Evolutionary conservation across 2,329 filamentous ascomycete genomes (phyloP).

Genomic region (Hymenoscyphus albidus): DNA sequence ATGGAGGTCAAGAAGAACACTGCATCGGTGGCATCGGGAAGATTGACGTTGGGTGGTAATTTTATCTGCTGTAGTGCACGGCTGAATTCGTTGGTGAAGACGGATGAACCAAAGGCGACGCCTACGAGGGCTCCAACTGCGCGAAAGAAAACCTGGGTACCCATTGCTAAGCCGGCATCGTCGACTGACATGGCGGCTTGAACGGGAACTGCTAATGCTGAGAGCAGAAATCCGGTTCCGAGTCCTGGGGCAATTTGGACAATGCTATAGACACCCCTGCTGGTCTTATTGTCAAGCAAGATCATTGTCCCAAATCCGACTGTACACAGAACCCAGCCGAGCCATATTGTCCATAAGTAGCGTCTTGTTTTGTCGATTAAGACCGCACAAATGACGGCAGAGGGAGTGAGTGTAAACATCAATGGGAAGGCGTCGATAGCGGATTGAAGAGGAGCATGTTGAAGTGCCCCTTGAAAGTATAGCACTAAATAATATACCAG

Average conservation of each 20-base stretch:
- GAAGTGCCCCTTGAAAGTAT: slow-evolving; percentile 46
- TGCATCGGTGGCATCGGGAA: slow-evolving; percentile 1
- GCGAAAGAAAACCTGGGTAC: slow-evolving; percentile 64
- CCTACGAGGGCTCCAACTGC: slow-evolving; percentile 60
- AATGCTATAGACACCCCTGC: not conserved
- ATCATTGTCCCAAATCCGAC: slow-evolving; percentile 48
- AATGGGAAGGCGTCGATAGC: slow-evolving; percentile 53
- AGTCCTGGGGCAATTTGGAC: slow-evolving; percentile 3
- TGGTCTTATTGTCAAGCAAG: slow-evolving; percentile 6
- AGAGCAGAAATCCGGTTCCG: slow-evolving; percentile 39
- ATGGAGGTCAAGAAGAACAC: not conserved
- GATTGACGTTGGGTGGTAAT: not conserved
- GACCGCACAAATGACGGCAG: slow-evolving; percentile 51
- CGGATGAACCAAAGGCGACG: slow-evolving; percentile 59
- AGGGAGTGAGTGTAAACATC: slow-evolving; percentile 58
- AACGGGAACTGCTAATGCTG: slow-evolving; percentile 48
- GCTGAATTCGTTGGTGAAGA: slow-evolving; percentile 43
- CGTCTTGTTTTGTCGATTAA: slow-evolving; percentile 14
- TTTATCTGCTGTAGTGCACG: not conserved
- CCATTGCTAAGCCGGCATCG: slow-evolving; percentile 51
- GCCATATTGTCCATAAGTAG: slow-evolving; percentile 51
- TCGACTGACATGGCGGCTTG: slow-evolving; percentile 27
- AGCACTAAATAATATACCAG: slow-evolving; percentile 48
- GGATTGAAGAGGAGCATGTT: slow-evolving; percentile 47
- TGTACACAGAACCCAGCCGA: slow-evolving; percentile 58